Evolutionary conservation across 192 early-diverging fungal species (phyloP), one percentile per base, ranked within the genome.

Genomic region (Lobosporangium transversale): DNA sequence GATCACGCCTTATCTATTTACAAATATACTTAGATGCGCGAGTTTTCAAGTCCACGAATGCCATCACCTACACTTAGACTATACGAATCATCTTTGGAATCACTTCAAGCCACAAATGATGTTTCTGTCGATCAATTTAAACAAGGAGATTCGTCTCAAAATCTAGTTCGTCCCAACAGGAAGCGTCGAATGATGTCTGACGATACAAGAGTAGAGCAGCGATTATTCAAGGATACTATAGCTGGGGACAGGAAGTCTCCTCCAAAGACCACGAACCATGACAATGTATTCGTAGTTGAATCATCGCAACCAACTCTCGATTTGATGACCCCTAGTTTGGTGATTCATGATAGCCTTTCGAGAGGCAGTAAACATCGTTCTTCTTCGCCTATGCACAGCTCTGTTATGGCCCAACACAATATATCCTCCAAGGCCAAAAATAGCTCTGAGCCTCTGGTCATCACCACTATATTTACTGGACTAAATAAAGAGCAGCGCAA

Each of bases 391-490:
- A 24, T 24, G 9, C 3, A n/a, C 4, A n/a, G 11, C 11, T 9
- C 20, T 11, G 27, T 11, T 26, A 24, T 26, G 4, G 47, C n/a
- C 42, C 57, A 23, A 21, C 30, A 33, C 17, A 20, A 35, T 49
- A 14, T 4, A 49, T 11, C n/a, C 49, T n/a, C 15, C 31, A 36
- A 18, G 10, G 37, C 26, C 31, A 0, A 51, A 10, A 35, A 6
- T 4, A 3, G 12, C 32, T 20, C n/a, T 10, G 42, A 17, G 12
- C 45, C 45, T 15, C 40, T 31, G 31, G 27, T 56, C 3, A 56
- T 66, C 31, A 37, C 54, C 15, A 57, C 54, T 43, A 56, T 67
- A 17, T 67, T 67, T 29, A 58, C 65, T 10, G 65, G 65, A 40
- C 54, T 67, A 2, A 49, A 15, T 9, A 10, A 27, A 1, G 44